Evolutionary conservation across 225 moss, liverwort and hornwort genomes (phyloP).

Genomic region (Asterella californica): DNA sequence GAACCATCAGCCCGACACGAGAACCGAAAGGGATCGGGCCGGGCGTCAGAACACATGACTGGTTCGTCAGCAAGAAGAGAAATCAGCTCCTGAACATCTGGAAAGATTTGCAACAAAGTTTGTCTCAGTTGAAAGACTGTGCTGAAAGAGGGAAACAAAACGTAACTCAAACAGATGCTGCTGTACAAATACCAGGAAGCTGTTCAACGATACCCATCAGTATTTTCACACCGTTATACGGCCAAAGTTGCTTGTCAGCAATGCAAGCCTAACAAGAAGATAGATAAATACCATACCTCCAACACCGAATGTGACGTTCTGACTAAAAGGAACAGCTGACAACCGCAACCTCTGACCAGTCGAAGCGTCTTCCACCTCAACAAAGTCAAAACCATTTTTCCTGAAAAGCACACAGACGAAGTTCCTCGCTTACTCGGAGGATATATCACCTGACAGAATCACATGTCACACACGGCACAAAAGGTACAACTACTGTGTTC

Average conservation of each 20-base stretch:
- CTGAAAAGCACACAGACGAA: slow-evolving; percentile 33
- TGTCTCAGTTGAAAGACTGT: neutral
- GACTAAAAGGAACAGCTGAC: slow-evolving; percentile 90
- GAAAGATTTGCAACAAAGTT: neutral
- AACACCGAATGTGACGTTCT: slow-evolving; percentile 84
- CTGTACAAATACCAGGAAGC: too few species aligned
- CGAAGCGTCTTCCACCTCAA: slow-evolving; percentile 58
- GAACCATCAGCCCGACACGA: neutral
- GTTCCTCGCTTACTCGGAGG: neutral
- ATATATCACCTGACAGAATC: neutral
- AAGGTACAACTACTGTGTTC: neutral
- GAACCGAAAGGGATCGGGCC: neutral
- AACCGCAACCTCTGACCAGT: slow-evolving; percentile 73
- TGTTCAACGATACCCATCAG: too few species aligned
- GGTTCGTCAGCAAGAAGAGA: slow-evolving; percentile 64
- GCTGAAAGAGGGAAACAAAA: neutral
- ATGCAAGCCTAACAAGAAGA: neutral
- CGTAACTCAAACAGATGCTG: neutral
- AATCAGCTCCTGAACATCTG: slow-evolving; percentile 86
- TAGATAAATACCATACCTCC: slow-evolving; percentile 52
- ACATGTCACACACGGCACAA: neutral
- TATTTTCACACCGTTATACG: neutral
- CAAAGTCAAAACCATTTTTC: slow-evolving; percentile 90
- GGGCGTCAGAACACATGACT: slow-evolving; percentile 15
- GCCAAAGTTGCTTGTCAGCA: neutral